phyloP scores from a whole-genome alignment of 345 rosid species.

The Citrus reticulata region DNA sequence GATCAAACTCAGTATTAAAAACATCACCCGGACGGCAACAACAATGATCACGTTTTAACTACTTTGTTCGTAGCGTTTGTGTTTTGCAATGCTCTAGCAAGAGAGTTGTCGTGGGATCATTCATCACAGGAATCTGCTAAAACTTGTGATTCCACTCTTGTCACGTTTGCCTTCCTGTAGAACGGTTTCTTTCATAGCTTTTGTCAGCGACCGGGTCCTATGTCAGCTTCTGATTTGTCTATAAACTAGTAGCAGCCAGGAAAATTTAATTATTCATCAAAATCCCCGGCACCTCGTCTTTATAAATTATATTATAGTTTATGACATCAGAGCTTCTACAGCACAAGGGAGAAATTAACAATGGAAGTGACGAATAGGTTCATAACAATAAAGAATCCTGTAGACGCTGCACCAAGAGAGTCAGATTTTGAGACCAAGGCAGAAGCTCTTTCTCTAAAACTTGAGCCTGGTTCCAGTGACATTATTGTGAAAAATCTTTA shows the following conservation, averaged over 20 bases:
- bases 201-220: neutral
- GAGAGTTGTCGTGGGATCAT: neutral
- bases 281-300: neutral
- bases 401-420: constrained; percentile 38
- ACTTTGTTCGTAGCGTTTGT: neutral
- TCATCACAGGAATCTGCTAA: neutral
- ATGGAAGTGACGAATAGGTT: constrained; percentile 41
- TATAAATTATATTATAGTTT: neutral
- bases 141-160: constrained; percentile 1
- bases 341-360: neutral
- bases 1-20: neutral
- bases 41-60: neutral
- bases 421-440: constrained; percentile 37
- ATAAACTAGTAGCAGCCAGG: neutral
- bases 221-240: neutral
- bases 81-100: neutral
- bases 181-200: neutral
- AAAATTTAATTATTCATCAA: neutral
- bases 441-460: constrained; percentile 14
- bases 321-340: neutral
- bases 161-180: neutral
- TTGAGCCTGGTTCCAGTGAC: constrained; percentile 25
- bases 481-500: constrained; percentile 45
- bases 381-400: constrained; percentile 24
- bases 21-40: neutral